Evolutionary conservation across 495 filamentous ascomycete species (phyloP), one percentile per base, ranked within the genome.

Genomic region (Penicillium malachiteum): DNA sequence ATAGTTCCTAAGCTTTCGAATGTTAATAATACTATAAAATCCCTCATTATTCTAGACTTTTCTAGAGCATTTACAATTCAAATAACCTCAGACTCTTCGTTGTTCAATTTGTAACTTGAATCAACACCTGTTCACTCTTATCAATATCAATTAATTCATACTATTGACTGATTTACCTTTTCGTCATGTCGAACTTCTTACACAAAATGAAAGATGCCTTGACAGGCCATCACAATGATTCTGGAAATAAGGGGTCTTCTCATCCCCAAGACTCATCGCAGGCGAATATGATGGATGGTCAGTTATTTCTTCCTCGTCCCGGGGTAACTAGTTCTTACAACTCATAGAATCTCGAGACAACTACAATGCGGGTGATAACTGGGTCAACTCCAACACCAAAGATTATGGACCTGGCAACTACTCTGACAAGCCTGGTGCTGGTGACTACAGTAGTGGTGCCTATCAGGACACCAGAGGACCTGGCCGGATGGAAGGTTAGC

Each of bases 191-290:
- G 21, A 69, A 75, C 55, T 69, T 91, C 56, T 67, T 89, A 61
- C 80, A 90, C 77, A 91, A 90, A 64, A 78, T 89, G 71, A 91
- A 90, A 74, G 83, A 90, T 35, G 84, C 80, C 64, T 57, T 91
- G 53, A 73, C 79, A 50, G 59, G 71, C 42, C 61, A 67, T 48
- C 62, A 67, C 21, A 4, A 4, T 61, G 61, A 57, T 32, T 58
- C 62, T 18, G 58, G 50, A 16, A 70, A 71, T 18, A 68, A 73
- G 52, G 79, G 73, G 33, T 69, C 76, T 44, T 67, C 71, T 18
- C 72, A 26, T 26, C 21, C 21, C 21, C 21, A 81, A 62, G 50
- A 56, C 18, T 54, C 58, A 5, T 69, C 70, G 48, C 71, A 73
- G 7, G 39, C 60, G 17, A 80, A 82, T 65, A 38, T 16, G 32